Evolutionary conservation across 208 protist species (phyloP).

Genomic region (Cochliopodium minus): DNA sequence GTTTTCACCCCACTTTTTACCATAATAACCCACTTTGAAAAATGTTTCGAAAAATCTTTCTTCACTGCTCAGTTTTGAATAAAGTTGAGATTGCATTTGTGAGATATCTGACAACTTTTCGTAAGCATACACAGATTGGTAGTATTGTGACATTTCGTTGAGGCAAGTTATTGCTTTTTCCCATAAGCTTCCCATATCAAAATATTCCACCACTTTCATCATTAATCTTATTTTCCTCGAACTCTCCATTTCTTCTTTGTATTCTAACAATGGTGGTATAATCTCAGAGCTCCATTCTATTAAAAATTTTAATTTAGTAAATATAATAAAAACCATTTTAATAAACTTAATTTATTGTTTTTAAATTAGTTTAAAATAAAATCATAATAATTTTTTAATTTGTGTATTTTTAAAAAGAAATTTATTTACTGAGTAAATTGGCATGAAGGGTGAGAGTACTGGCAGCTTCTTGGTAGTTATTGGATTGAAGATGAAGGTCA

Average conservation of each 20-base stretch:
- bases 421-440: background rate
- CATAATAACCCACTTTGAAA: slow-evolving; percentile 10
- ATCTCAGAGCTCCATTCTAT: too few relatives aligned
- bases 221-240: background rate
- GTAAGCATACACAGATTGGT: background rate
- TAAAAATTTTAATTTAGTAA: too few relatives aligned
- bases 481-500: background rate
- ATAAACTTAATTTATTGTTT: too few relatives aligned
- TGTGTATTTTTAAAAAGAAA: too few relatives aligned
- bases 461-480: slow-evolving; percentile 6
- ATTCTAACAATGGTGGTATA: background rate
- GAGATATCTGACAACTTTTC: slow-evolving; percentile 1
- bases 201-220: background rate
- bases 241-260: background rate
- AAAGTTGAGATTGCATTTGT: background rate
- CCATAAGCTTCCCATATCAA: slow-evolving; percentile 8
- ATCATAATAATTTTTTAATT: too few relatives aligned
- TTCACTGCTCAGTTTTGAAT: background rate
- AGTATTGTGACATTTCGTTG: background rate
- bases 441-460: background rate
- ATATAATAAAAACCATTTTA: too few relatives aligned
- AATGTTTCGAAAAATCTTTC: slow-evolving; percentile 3
- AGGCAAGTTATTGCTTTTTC: background rate
- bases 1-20: background rate
- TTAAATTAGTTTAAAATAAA: too few relatives aligned